phyloP scores from a whole-genome alignment of 352 stramenopile species.

The Phytophthora palmivora region DNA sequence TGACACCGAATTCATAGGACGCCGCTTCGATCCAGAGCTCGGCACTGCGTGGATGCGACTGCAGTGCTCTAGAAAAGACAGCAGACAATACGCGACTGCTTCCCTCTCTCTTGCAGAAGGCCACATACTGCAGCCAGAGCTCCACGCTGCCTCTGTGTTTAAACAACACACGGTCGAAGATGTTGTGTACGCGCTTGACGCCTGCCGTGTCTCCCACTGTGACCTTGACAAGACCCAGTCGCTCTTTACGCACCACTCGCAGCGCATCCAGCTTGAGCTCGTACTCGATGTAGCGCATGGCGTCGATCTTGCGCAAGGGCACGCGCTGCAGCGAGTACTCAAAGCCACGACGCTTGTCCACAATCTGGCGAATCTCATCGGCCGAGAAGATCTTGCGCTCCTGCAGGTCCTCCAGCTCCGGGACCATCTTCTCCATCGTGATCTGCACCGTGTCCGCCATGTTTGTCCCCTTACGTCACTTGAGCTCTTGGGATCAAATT shows the following conservation, averaged over 20 bases:
- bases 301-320: constrained; percentile 92
- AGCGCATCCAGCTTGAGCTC: constrained; percentile 93
- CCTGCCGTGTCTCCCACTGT: constrained; percentile 78
- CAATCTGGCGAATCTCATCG: constrained; percentile 92
- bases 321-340: constrained; percentile 93
- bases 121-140: constrained; percentile 93
- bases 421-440: constrained; percentile 94
- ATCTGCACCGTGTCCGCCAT: constrained; percentile 95
- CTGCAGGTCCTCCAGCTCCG: constrained; percentile 94
- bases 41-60: constrained; percentile 85
- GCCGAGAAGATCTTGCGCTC: constrained; percentile 85
- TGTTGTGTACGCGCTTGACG: constrained; percentile 77
- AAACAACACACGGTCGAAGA: constrained; percentile 89
- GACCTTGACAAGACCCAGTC: constrained; percentile 69
- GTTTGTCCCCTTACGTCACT: constrained; percentile 4
- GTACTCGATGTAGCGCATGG: constrained; percentile 94
- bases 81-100: constrained; percentile 75
- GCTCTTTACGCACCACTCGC: constrained; percentile 83
- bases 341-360: constrained; percentile 89
- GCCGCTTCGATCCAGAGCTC: constrained; percentile 92
- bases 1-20: constrained; percentile 90
- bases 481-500: neutral
- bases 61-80: constrained; percentile 87
- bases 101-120: constrained; percentile 80
- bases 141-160: constrained; percentile 91